Evolutionary conservation across 164 flowering plant species (phyloP).

Genomic region (Kalanchoe fedtschenkoi): DNA sequence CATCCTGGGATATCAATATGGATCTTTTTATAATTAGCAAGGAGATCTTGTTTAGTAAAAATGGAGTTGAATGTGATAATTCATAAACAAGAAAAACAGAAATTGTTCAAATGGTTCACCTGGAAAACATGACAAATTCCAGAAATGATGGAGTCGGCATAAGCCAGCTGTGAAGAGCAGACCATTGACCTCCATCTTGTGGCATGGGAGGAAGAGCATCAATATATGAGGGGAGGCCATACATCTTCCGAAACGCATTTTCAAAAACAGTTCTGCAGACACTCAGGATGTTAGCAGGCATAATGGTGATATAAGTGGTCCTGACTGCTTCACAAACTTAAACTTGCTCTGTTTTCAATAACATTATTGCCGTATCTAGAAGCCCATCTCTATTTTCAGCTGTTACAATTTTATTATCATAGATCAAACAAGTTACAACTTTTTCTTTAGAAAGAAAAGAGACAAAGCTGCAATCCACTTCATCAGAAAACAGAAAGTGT

Average conservation of each 20-base stretch:
- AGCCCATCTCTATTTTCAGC: too few species aligned
- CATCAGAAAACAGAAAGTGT: not conserved
- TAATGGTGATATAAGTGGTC: not conserved
- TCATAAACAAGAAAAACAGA: not conserved
- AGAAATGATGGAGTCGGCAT: conserved; percentile 95
- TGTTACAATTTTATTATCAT: too few species aligned
- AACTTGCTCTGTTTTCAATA: too few species aligned
- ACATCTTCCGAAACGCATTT: conserved; percentile 75
- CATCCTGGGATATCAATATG: conserved; percentile 45
- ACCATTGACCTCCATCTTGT: conserved; percentile 85
- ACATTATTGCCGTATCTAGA: too few species aligned
- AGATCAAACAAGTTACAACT: too few species aligned
- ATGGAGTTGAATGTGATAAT: not conserved
- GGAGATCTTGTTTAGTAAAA: not conserved
- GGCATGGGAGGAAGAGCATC: conserved; percentile 98
- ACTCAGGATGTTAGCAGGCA: conserved; percentile 4
- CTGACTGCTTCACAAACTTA: too few species aligned
- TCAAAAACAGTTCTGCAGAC: conserved; percentile 59
- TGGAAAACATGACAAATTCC: conserved; percentile 84
- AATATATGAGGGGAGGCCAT: conserved; percentile 48
- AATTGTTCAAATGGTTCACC: conserved; percentile 25
- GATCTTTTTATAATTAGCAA: not conserved
- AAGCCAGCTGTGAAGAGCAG: conserved; percentile 85
- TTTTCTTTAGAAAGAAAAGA: too few species aligned
- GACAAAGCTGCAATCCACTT: not conserved